A percentile compares a stretch with the other conserved stretches of the same genome.
phyloP scores from a whole-genome alignment of 768 basidiomycete genomes.

The Kwoniella pini region DNA sequence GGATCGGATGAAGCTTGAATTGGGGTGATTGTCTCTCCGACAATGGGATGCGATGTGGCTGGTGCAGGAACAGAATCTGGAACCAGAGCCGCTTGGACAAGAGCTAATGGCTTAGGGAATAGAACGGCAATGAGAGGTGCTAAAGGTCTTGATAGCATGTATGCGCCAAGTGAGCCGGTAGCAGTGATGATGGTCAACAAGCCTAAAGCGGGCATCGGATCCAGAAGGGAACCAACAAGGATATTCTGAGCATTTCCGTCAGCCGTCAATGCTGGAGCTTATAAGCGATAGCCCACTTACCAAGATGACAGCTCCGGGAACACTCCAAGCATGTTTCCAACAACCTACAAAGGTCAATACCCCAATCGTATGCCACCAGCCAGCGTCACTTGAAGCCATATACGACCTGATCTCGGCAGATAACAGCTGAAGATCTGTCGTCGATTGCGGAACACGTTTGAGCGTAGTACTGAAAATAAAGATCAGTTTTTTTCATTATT shows the following conservation, averaged over 20 bases:
- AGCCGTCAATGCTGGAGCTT: slow-evolving; percentile 15
- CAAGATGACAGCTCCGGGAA: slow-evolving; percentile 89
- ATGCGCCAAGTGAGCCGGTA: slow-evolving; percentile 78
- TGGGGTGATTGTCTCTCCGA: slow-evolving; percentile 27
- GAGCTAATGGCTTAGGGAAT: slow-evolving; percentile 79
- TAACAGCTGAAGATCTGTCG: slow-evolving; percentile 50
- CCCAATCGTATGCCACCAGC: slow-evolving; percentile 68
- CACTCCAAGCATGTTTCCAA: slow-evolving; percentile 97
- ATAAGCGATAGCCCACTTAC: slow-evolving; percentile 51
- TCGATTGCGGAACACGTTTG: slow-evolving; percentile 45
- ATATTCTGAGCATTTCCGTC: slow-evolving; percentile 66
- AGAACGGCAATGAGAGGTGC: slow-evolving; percentile 77
- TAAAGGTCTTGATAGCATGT: slow-evolving; percentile 76
- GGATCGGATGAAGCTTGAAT: slow-evolving; percentile 30
- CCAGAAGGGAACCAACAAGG: slow-evolving; percentile 80
- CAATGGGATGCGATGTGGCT: not conserved
- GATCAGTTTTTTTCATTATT: not conserved
- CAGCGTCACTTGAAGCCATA: slow-evolving; percentile 44
- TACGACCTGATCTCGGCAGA: slow-evolving; percentile 51
- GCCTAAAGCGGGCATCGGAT: slow-evolving; percentile 76
- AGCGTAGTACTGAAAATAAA: slow-evolving; percentile 41
- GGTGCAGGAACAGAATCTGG: slow-evolving; percentile 53
- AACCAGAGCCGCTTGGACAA: slow-evolving; percentile 79
- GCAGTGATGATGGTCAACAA: slow-evolving; percentile 83
- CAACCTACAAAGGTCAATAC: slow-evolving; percentile 80